Percentiles rank a stretch among this genome's conserved stretches.
These are phyloP conservation scores for Acacia concinna DNA, from an alignment of 331 rosid species.

Conservation along the genomic window DNA sequence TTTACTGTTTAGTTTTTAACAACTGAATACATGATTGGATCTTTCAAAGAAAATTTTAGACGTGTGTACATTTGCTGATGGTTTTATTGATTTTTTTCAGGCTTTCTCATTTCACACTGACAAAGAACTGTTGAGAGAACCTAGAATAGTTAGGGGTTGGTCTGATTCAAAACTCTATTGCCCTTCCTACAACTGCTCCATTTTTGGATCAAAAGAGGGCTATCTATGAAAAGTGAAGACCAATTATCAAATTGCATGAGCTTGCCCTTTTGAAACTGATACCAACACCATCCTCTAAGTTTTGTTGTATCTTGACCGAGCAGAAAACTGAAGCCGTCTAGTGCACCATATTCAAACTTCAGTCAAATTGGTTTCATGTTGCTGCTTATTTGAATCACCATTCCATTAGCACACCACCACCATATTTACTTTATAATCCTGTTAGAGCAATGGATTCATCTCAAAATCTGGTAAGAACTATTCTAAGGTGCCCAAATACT, in stretches of 20 bases:
- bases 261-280: neutral
- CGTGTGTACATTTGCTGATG: neutral
- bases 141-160: conserved; percentile 88
- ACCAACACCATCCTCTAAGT: neutral
- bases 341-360: neutral
- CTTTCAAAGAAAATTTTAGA: neutral
- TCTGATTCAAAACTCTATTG: conserved; percentile 79
- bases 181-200: conserved; percentile 74
- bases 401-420: neutral
- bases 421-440: neutral
- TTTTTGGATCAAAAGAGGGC: conserved; percentile 76
- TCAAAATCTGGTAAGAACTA: conserved; percentile 17
- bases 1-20: neutral
- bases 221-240: conserved; percentile 63
- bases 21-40: neutral
- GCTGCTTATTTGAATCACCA: neutral
- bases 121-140: conserved; percentile 67
- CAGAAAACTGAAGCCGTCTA: neutral
- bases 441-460: conserved; percentile 25
- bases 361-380: neutral
- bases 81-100: conserved; percentile 42
- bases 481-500: conserved; percentile 26
- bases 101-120: conserved; percentile 75
- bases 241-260: conserved; percentile 51
- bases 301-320: neutral